Evolutionary conservation across 2,329 filamentous ascomycete genomes (phyloP), one percentile per base, ranked within the genome.

Genomic region (Botrytis byssoidea): DNA sequence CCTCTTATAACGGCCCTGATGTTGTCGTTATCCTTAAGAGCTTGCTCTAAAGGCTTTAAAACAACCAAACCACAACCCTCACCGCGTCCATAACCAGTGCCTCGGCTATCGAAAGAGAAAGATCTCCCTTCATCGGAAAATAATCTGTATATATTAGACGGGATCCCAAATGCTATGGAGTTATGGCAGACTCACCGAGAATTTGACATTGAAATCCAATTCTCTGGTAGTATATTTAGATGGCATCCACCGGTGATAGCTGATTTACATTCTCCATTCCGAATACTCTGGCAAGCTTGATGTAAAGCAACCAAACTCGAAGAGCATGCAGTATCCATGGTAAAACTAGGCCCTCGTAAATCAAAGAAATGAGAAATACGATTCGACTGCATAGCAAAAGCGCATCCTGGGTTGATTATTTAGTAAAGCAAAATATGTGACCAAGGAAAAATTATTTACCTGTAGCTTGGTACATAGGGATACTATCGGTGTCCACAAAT

Each of bases 51-150:
- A 6, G 85, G 85, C 80, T 92, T 92, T 60, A 92, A 78, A 6
- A 91, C 78, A 1, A 92, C 80, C 16, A 88, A 84, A 0, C 85
- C 88, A 40, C 88, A 83, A 0, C 89, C 90, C 77, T 92, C 90
- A 2, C 89, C 90, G 57, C 89, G 84, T 0, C 86, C 89, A 77
- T 92, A 92, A 0, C 90, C 90, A 74, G 89, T 86, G 22, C 88
- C 90, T 1, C 85, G 83, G 29, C 83, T 78, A 75, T 91, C 89
- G 75, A 89, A 91, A 70, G 86, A 87, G 74, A 85, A 79, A 18
- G 76, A 81, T 48, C 76, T 73, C 18, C 79, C 79, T 48, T 78
- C 73, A 42, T 77, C 76, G 2, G 77, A 78, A 59, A 81, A 78
- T 22, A 80, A 74, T 3, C 79, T 80, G 84, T 85, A 51, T 83